Evolutionary conservation across 768 basidiomycete species (phyloP).

Genomic region (Cystobasidium onofrii): DNA sequence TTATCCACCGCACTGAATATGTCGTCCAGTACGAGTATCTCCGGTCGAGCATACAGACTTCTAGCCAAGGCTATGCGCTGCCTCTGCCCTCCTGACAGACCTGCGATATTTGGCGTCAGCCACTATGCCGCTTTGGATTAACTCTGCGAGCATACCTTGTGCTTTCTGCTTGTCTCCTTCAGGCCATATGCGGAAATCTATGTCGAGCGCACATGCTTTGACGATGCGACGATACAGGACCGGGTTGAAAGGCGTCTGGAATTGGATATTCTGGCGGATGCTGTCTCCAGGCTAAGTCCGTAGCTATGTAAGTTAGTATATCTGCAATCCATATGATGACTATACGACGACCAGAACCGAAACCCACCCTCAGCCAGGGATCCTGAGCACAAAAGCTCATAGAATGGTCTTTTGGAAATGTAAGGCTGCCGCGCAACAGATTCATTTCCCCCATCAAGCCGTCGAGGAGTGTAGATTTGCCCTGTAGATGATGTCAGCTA

Average conservation of each 20-base stretch:
- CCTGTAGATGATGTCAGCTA: conserved; percentile 7
- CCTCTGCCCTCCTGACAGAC: conserved; percentile 28
- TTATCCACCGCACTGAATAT: conserved; percentile 34
- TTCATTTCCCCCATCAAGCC: conserved; percentile 30
- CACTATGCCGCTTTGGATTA: neutral
- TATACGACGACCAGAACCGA: neutral
- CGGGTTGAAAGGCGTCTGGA: conserved; percentile 18
- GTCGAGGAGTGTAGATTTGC: conserved; percentile 31
- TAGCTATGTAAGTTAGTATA: neutral
- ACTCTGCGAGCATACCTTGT: neutral
- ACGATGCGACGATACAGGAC: conserved; percentile 28
- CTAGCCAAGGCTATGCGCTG: conserved; percentile 30
- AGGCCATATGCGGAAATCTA: conserved; percentile 24
- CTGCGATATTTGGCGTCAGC: neutral
- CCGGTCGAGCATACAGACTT: conserved; percentile 27
- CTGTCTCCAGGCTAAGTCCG: conserved; percentile 5
- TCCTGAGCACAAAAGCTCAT: conserved; percentile 31
- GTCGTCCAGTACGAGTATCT: conserved; percentile 30
- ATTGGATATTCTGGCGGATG: conserved; percentile 31
- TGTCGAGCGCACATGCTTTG: conserved; percentile 28
- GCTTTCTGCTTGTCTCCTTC: conserved; percentile 23
- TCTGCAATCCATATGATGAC: neutral
- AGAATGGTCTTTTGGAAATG: neutral
- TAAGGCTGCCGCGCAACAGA: neutral
- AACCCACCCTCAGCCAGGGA: conserved; percentile 21